Evolutionary conservation across 257 asterid species (phyloP).

Genomic region (Jasminum sambac): DNA sequence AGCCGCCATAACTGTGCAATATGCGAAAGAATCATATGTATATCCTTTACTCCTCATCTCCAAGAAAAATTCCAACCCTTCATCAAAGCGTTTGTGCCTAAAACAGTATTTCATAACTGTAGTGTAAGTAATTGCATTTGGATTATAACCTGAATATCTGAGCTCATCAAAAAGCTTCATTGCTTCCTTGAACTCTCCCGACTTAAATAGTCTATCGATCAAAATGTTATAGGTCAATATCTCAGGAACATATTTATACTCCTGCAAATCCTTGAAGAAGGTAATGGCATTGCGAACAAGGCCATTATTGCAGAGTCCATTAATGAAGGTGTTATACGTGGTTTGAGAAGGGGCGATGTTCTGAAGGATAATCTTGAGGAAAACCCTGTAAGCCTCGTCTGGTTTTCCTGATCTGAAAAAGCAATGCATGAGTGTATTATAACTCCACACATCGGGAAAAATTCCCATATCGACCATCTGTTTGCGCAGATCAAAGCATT

Average conservation of each 20-base stretch:
- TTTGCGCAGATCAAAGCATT: conserved; percentile 58
- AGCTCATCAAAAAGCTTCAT: conserved; percentile 64
- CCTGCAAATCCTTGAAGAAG: conserved; percentile 58
- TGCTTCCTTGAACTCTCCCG: conserved; percentile 48
- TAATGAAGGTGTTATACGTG: conserved; percentile 68
- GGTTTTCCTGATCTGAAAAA: conserved; percentile 60
- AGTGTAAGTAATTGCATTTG: conserved; percentile 87
- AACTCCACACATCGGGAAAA: conserved; percentile 78
- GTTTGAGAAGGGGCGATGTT: conserved; percentile 51
- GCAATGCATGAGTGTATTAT: conserved; percentile 83
- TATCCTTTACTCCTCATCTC: conserved; percentile 88
- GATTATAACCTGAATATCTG: conserved; percentile 47
- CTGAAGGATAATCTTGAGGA: conserved; percentile 52
- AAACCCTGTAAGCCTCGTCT: conserved; percentile 66
- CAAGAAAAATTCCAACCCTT: conserved; percentile 60
- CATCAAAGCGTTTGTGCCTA: conserved; percentile 40
- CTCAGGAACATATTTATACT: conserved; percentile 53
- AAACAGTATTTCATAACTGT: conserved; percentile 71
- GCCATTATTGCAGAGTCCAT: conserved; percentile 77
- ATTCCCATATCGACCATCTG: conserved; percentile 65
- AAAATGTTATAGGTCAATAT: conserved; percentile 78
- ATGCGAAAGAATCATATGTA: conserved; percentile 68
- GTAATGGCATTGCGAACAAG: conserved; percentile 53
- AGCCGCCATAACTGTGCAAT: conserved; percentile 72
- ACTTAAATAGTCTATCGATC: conserved; percentile 58